Base-by-base conservation (phyloP, 129 eudicot species). In the Flaveria linearis region DNA sequence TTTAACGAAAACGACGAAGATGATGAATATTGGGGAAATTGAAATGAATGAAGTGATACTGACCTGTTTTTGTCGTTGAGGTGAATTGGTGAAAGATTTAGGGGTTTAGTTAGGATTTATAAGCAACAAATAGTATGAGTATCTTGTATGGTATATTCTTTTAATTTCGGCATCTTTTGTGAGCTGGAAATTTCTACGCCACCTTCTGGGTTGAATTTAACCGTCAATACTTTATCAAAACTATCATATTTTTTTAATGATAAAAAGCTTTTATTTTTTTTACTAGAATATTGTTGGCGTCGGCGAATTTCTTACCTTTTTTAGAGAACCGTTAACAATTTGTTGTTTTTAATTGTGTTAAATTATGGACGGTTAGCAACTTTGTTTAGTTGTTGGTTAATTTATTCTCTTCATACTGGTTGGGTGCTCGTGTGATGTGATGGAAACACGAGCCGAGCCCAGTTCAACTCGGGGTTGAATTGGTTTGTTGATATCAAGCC, bases 201-300 rank as follows among this genome's bases (percentile, higher is more conserved):
- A 78, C 82, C 42, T 69, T 78, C 75, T 78, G 81, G 81, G 69
- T 58, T 45, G n/a, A 78, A 78, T 56, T 46, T 70, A 78, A 69
- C 76, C 20, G 71, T 14, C 30, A 53, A n/a, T 77, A 75, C 42
- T 62, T 73, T 47, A 18, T 51, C n/a, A 28, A 26, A 28, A 28
- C 30, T 28, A 28, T 28, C 30, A 28, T 28, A 28, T 28, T 28
- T 28, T 28, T 28, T 28, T 2, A 28, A 28, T 28, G 30, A 28
- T 28, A 2, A 28, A 28, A 28, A 28, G 30, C 30, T 28, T 28
- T 2, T 28, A 3, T 28, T 2, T 26, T 26, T 28, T 8, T 13
- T 14, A 63, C 18, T 62, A 28, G 22, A 63, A 26, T 26, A 3
- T 63, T 30, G 39, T 10, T 47, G 50, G 50, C 13, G 50, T 45